Conservation (phyloP, 2,329 filamentous ascomycete species). For the Sphaerulina populicola region DNA sequence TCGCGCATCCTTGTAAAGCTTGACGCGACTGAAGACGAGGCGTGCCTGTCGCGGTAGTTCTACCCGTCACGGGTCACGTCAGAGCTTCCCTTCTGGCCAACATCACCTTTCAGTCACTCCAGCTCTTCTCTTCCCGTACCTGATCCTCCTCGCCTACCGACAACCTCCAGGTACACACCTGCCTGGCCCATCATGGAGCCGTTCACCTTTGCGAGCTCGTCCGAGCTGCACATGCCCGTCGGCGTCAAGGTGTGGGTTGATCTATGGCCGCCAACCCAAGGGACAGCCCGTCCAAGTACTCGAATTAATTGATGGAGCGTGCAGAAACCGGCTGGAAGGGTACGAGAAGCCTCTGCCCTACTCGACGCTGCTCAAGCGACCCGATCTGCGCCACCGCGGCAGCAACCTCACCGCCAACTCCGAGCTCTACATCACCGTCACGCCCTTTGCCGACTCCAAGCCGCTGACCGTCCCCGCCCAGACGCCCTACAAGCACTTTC, state of each 20-base stretch:
- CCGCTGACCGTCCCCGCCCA: constrained; percentile 85
- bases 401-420: constrained; percentile 76
- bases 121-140: too few relatives aligned
- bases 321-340: constrained; percentile 62
- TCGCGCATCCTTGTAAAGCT: constrained; percentile 1
- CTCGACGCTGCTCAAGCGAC: constrained; percentile 67
- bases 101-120: neutral
- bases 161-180: neutral
- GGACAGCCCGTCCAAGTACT: too few relatives aligned
- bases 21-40: neutral
- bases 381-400: constrained; percentile 76
- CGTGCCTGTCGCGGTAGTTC: neutral
- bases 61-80: neutral
- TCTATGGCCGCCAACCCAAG: neutral
- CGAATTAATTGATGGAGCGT: neutral
- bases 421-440: constrained; percentile 85
- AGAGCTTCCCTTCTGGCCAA: neutral
- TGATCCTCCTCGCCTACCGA: neutral
- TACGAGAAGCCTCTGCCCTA: constrained; percentile 65
- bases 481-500: constrained; percentile 87
- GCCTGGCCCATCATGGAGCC: constrained; percentile 61
- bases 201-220: constrained; percentile 89
- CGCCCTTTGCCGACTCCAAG: constrained; percentile 94
- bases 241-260: constrained; percentile 53
- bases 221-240: constrained; percentile 66